Evolutionary conservation across 371 early-diverging fungal genomes (phyloP), one percentile per base, ranked within the genome.

Genomic region (Funneliformis caledonium): DNA sequence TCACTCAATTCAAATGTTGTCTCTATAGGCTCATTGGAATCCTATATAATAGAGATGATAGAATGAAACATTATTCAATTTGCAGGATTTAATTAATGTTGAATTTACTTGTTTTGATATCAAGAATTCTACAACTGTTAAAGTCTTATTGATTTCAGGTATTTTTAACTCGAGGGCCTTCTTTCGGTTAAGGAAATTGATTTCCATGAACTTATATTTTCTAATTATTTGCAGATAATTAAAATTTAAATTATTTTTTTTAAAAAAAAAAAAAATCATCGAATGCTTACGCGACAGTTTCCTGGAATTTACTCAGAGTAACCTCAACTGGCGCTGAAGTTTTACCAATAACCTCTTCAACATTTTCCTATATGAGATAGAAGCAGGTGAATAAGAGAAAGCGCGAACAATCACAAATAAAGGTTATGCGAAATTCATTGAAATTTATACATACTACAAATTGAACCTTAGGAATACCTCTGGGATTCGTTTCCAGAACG

Each of bases 141-240:
- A 87, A 0, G 97, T 95, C 88, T 96, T 97, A 86, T 94, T 92
- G 82, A 98, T 95, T 84, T 98, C 98, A n/a, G 98, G 99, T 33
- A 97, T 93, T 89, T 97, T 98, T 68, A 91, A 88, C 82, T 96
- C 95, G 33, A 98, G 88, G 52, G 92, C 90, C 72, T 90, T 88
- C 83, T 94, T 92, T 81, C 95, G 93, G 82, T 94, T 94, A 45
- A 94, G 85, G 84, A 94, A 89, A 83, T 94, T 96, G 83, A 89
- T 86, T 85, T 98, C 97, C 99, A 98, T 98, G 85, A 95, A 97
- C 85, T 94, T 94, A 91, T 97, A 98, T 85, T 98, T 98, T 79
- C 98, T 98, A 82, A 31, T 22, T 31, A 16, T 37, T 14, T 16
- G 47, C 50, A 11, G 43, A 11, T n/a, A 45, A 50, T 47, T 16